Evolutionary conservation across 192 early-diverging fungal genomes (phyloP), one percentile per base, ranked within the genome.

Genomic region (Backusella mclennaniae): DNA sequence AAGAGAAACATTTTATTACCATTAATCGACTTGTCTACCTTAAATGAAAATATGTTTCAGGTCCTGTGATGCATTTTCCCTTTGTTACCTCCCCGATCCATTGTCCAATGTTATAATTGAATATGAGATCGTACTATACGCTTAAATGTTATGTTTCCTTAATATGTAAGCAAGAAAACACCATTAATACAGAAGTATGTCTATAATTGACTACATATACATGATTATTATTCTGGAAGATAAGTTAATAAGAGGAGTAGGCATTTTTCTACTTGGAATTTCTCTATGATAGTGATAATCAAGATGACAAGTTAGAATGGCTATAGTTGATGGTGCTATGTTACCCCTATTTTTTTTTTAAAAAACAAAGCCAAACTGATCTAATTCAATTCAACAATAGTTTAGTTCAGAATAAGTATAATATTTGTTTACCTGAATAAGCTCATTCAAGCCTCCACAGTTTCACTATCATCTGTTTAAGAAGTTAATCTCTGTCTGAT

Each of bases 401-500:
- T 26, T 59, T 5, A 12, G 21, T 12, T 59, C 2, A 11, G 23
- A 59, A 59, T 59, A 59, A 59, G 0, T 26, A 23, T 59, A 6
- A 6, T 23, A 3, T 59, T 12, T 59, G 11, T 12, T 59, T 59
- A 59, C 9, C 9, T 9, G 53, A 3, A 4, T 59, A 59, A 49
- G 15, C 19, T n/a, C 46, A 49, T 49, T 44, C 17, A 49, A 59
- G n/a, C 53, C 53, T 59, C 53, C 53, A 59, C 53, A 59, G 53
- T 59, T 59, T 59, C 23, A 26, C 23, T 63, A 31, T 14, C 11
- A 63, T 29, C 26, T 3, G 56, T 63, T 29, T 29, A 29, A 63
- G 56, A 26, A 63, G 26, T 63, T 29, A 63, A 63, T 63, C 56
- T 63, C 23, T 63, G 56, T 59, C 56, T 63, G 56, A 63, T 63